Evolutionary conservation across 2,329 filamentous ascomycete genomes (phyloP), one percentile per base, ranked within the genome.

Genomic region (Phaeosphaeriaceae sp.): DNA sequence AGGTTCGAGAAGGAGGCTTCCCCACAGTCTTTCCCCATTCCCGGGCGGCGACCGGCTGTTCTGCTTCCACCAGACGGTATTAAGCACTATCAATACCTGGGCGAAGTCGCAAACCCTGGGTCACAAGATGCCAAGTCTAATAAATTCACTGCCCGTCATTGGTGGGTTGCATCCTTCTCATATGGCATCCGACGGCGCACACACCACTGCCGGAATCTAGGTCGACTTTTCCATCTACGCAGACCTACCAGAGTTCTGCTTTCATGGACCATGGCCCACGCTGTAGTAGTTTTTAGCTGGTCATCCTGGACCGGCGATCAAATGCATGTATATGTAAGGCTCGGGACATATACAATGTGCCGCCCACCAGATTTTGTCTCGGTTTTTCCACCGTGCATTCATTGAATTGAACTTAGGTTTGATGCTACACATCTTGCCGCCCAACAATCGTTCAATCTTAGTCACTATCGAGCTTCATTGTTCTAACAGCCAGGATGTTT

Each of bases 11-110:
- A 48, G 41, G 45, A 33, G 44, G 48, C 53, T 63, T 60, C 60
- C 62, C 64, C 59, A 65, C 63, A 61, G 17, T 52, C 25, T 55
- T 48, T 36, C 51, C 53, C 57, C 49, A 45, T 31, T 31, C 40
- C 20, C 27, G 46, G 31, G 24, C 48, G 56, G 57, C 33, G 58
- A 27, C 64, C 66, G 67, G 67, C 63, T 65, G 55, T 65, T 62
- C 47, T 66, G 45, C 36, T 58, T 62, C 67, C 63, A 64, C 58
- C 54, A 55, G 11, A 58, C 59, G 63, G 68, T 65, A 66, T 66
- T 65, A 60, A 54, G 42, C 62, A 67, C 63, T 71, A 71, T 72
- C 69, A 61, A 68, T 67, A 67, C 31, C 31, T 36, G 31, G 31
- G 11, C 31, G 13, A 36, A 15, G 63, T 50, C 33, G 36, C 49